Evolutionary conservation across 257 asterid genomes (phyloP), one percentile per base, ranked within the genome.

Genomic region (Salvia rosmarinus): DNA sequence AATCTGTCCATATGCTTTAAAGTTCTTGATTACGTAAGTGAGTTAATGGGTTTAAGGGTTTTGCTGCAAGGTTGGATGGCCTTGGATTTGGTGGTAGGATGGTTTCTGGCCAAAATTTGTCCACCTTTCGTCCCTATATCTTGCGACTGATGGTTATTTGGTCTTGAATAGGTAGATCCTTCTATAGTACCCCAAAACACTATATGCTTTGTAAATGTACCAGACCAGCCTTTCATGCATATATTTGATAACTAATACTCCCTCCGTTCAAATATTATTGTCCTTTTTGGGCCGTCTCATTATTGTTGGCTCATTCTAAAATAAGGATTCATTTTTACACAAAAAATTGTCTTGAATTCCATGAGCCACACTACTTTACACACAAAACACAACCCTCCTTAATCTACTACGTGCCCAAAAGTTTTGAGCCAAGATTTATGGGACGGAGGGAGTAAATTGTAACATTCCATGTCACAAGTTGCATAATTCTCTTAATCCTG

Each of bases 141-240:
- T 16, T 35, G 16, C 28, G 11, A 60, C 42, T 56, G 47, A 44
- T 66, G 16, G 35, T 30, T 40, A 55, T 37, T 55, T 67, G 47
- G 67, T 40, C 74, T 46, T 42, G 52, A 56, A 23, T 43, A 19
- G 47, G 64, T 6, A 47, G 79, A 66, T 14, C 13, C 66, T 13
- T 37, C 11, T 23, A 23, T 14, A 32, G 72, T 28, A 20, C 11
- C 61, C 28, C 34, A 19, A 64, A 10, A 34, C 10, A 23, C 69
- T 57, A 25, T 25, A 63, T n/a, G n/a, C 64, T 49, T n/a, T 34
- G 47, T 49, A 19, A 47, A 60, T 47, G 57, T 60, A 21, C 32
- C 46, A 20, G 35, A 16, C 65, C 46, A n/a, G 21, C 14, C 56
- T n/a, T 50, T 74, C 7, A 43, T 42, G 51, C 10, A n/a, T 69